Evolutionary conservation across 2,329 filamentous ascomycete genomes (phyloP), one percentile per base, ranked within the genome.

Genomic region (Phialocephala sp.): DNA sequence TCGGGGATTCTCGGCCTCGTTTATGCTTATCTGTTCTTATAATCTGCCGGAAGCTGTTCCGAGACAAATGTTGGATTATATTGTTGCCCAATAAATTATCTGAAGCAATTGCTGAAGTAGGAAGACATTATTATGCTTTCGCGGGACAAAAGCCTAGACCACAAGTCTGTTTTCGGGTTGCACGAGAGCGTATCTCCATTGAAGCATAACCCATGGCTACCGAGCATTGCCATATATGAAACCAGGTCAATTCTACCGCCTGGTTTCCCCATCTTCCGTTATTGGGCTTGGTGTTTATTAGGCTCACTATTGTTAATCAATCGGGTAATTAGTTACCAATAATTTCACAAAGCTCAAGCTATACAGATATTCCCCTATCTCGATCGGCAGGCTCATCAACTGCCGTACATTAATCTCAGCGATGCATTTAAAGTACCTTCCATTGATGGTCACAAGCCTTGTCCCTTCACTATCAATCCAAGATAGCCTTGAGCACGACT

Each of bases 311-410:
- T 54, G 14, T 54, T 18, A 54, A 54, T 54, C 50, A 54, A 54
- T 18, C 22, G 50, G 50, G 24, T 32, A 54, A 15, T 54, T 32
- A 15, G 27, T 54, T 54, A 11, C 45, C 45, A 50, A 50, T 54
- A 18, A 27, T 20, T 50, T 50, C 5, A n/a, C 24, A 24, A 54
- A 27, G 12, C 50, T 35, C 27, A 54, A 27, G 50, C n/a, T 54
- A 54, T 15, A 24, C 50, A 54, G 27, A 54, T 32, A 54, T 27
- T 54, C 24, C 24, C 50, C 50, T 35, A 50, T 20, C 50, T 35
- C 24, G 50, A 32, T 35, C 50, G 11, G 24, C 50, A 27, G 5
- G 18, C 14, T 27, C 24, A 12, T 27, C 24, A 54, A 54, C 50
- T 54, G 24, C 50, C 50, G 50, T 27, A 54, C 27, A 24, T 27